Evolutionary conservation across 345 rosid species (phyloP), one percentile per base, ranked within the genome.

Genomic region (Nasturtium officinale): DNA sequence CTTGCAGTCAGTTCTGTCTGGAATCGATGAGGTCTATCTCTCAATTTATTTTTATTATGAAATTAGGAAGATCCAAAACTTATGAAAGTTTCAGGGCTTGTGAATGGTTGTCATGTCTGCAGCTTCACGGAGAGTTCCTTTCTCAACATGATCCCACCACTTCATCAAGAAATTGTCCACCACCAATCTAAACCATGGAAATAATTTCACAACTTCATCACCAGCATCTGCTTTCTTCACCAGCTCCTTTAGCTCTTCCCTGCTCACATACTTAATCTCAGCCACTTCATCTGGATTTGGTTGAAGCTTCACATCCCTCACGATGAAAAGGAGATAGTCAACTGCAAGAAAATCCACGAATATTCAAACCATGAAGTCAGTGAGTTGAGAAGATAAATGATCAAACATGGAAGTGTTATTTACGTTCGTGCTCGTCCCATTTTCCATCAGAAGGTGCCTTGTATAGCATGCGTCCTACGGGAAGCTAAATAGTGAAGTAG

Each of bases 341-440:
- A 94, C 97, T 94, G 95, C 87, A 85, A 59, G 9, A 32, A 9
- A 9, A 8, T 20, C n/a, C 54, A 33, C 35, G 60, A 5, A 17
- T 4, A 6, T 26, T 47, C 25, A 37, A 18, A 46, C 18, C 10
- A 2, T 8, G 3, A 6, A 37, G 16, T 59, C 42, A 29, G 40
- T 29, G 33, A 57, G 11, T 69, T 51, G 48, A 53, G 18, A 30
- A 38, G 43, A 32, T 18, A 67, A 9, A 42, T 16, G 42, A 55
- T 54, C 46, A 65, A 33, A 55, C 23, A 55, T 57, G 43, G 43
- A 47, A 37, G 13, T 9, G 33, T 26, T 32, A 15, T 54, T 82
- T 86, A 94, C 99, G 87, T 87, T 94, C 96, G 69, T 94, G 99
- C 82, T 94, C 97, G 46, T 97, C 98, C 97, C 98, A 94, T 74